Evolutionary conservation across 2,329 filamentous ascomycete species (phyloP).

Genomic region (Talaromyces sp.): DNA sequence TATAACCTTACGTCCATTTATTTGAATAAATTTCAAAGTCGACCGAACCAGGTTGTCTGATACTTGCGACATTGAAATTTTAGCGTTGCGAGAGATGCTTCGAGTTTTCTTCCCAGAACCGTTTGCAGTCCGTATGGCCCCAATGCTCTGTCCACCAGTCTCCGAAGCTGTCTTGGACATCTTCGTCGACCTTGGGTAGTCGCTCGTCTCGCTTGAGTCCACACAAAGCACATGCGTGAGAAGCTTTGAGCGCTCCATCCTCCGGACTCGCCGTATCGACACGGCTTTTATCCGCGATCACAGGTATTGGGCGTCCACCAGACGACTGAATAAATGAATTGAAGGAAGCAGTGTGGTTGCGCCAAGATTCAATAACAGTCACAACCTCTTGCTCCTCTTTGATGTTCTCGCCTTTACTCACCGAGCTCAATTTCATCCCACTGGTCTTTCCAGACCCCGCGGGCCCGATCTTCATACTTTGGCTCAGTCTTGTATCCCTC

Average conservation of each 20-base stretch:
- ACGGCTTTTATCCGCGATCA: slow-evolving; percentile 63
- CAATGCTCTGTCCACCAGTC: slow-evolving; percentile 96
- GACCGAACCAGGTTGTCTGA: background rate
- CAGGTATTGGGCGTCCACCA: slow-evolving; percentile 52
- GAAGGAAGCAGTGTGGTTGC: slow-evolving; percentile 67
- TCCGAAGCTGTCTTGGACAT: slow-evolving; percentile 84
- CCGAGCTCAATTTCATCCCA: slow-evolving; percentile 86
- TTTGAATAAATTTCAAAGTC: background rate
- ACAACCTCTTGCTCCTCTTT: slow-evolving; percentile 81
- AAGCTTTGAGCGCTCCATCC: slow-evolving; percentile 66
- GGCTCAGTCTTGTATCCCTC: slow-evolving; percentile 74
- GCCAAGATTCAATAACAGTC: slow-evolving; percentile 72
- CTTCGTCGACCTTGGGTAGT: slow-evolving; percentile 66
- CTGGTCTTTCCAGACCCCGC: slow-evolving; percentile 65
- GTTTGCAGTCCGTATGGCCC: slow-evolving; percentile 72
- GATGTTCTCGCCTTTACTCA: slow-evolving; percentile 76
- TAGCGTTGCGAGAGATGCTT: slow-evolving; percentile 62
- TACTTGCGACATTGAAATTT: background rate
- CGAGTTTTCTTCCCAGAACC: slow-evolving; percentile 80
- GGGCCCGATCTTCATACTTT: slow-evolving; percentile 78
- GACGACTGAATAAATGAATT: slow-evolving; percentile 52
- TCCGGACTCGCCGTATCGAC: slow-evolving; percentile 57
- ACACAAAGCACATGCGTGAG: slow-evolving; percentile 76
- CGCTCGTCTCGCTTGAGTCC: slow-evolving; percentile 85
- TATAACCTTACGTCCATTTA: background rate